Base-by-base conservation (phyloP, 139 green algal genomes). In the Mychonastes homosphaera region DNA sequence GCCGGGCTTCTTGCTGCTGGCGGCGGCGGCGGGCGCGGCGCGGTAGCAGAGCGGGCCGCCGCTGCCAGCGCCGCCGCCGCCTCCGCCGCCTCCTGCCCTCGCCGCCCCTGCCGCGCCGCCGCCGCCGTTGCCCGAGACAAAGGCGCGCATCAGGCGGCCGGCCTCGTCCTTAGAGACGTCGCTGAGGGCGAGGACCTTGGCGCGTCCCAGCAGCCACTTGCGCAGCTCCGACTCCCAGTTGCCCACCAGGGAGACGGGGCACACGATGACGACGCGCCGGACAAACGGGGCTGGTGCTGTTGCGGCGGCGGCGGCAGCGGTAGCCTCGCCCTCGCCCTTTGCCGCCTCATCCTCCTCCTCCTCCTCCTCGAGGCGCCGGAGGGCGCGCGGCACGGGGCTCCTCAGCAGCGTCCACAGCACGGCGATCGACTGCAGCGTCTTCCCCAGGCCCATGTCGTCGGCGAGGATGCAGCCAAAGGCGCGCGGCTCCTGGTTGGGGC, bases 201-300 rank as follows among this genome's bases (percentile, higher is more conserved):
- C 35, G 9, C 56, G 4, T 27, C 71, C 71, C 74, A 89, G 83
- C 30, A 98, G 83, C 88, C 90, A 98, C 62, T 98, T 99, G 32
- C 45, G 51, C 58, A 84, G 92, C 74, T 99, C 93, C 35, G 55
- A 76, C 62, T 96, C 93, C 93, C 93, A 99, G 71, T 99, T 99
- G 72, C 67, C 79, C 4, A 99, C 93, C 26, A 99, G 78, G 46
- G 65, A 86, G 50, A 91, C 98, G n/a, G 93, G 93, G 74, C 93
- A 99, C 55, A 92, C 87, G 58, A 99, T 97, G 71, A 99, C 81
- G 56, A 75, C 77, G 3, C 90, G 76, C 53, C 76, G 77, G 6
- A 77, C 88, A 0, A 95, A 45, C 9, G 89, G 89, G 3, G 44
- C n/a, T n/a, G n/a, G n/a, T 49, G 43, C 43, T 10, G 7, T 15